phyloP scores from a whole-genome alignment of 441 rosid genomes.

The Mallotus repandus region DNA sequence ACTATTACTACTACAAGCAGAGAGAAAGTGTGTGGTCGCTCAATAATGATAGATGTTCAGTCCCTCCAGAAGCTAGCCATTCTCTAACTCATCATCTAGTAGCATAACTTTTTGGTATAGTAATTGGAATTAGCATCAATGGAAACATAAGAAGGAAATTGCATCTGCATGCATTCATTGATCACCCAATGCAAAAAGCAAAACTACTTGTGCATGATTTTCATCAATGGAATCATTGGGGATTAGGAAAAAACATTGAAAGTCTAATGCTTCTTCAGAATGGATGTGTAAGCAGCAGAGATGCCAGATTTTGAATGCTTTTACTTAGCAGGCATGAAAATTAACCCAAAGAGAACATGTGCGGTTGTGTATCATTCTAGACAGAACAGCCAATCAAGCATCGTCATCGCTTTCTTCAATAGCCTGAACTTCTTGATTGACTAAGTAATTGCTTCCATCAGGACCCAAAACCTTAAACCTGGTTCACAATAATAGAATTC shows the following conservation, averaged over 20 bases:
- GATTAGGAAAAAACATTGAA: background rate
- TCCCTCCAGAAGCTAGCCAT: too few relatives aligned
- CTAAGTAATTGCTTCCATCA: constrained; percentile 44
- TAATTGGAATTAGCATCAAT: background rate
- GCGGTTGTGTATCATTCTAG: constrained; percentile 17
- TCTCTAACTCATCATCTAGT: background rate
- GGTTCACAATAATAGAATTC: constrained; percentile 21
- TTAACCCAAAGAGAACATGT: constrained; percentile 23
- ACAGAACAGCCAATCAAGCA: constrained; percentile 24
- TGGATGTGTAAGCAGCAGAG: background rate
- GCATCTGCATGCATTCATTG: background rate
- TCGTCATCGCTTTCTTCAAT: constrained; percentile 48
- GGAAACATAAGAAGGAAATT: background rate
- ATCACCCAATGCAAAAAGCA: background rate
- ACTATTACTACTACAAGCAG: background rate
- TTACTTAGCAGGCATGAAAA: constrained; percentile 9
- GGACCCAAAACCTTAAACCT: constrained; percentile 78
- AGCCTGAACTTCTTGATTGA: constrained; percentile 43
- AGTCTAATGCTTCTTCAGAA: constrained; percentile 10
- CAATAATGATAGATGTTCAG: too few relatives aligned
- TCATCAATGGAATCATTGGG: background rate
- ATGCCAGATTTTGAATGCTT: background rate
- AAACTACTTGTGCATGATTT: constrained; percentile 5
- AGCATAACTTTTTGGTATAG: background rate
- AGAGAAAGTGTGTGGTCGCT: background rate